Evolutionary conservation across 306 rosid species (phyloP).

Genomic region (Hippophae gyantsensis): DNA sequence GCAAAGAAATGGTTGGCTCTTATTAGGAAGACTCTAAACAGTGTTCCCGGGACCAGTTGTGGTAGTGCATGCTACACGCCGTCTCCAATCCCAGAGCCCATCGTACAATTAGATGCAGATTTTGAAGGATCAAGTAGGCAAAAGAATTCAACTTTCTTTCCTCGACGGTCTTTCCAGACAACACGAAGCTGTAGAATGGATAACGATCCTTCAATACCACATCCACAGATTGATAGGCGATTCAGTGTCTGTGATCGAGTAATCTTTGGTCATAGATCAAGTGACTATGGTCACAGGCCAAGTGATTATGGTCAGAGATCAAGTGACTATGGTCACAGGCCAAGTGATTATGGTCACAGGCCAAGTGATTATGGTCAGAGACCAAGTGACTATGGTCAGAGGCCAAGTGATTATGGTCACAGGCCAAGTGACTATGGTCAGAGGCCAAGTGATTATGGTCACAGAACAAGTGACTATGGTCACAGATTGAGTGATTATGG

Average conservation of each 20-base stretch:
- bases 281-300: conserved; percentile 78
- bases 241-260: conserved; percentile 95
- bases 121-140: conserved; percentile 93
- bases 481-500: conserved; percentile 61
- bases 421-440: conserved; percentile 80
- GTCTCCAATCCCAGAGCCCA: conserved; percentile 88
- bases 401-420: conserved; percentile 50
- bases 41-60: conserved; percentile 88
- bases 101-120: conserved; percentile 82
- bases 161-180: conserved; percentile 88
- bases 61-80: conserved; percentile 74
- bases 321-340: conserved; percentile 53
- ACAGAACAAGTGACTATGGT: conserved; percentile 56
- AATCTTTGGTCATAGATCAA: conserved; percentile 74
- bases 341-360: conserved; percentile 49
- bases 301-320: conserved; percentile 73
- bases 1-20: conserved; percentile 98
- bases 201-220: conserved; percentile 62
- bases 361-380: conserved; percentile 75
- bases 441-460: conserved; percentile 48
- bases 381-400: conserved; percentile 48
- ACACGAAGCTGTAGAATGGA: conserved; percentile 82
- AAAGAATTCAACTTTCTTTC: conserved; percentile 89
- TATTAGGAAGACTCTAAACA: conserved; percentile 76
- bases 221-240: conserved; percentile 78